phyloP scores from a whole-genome alignment of 371 early-diverging fungal genomes.

The Haplosporangium sp. region DNA sequence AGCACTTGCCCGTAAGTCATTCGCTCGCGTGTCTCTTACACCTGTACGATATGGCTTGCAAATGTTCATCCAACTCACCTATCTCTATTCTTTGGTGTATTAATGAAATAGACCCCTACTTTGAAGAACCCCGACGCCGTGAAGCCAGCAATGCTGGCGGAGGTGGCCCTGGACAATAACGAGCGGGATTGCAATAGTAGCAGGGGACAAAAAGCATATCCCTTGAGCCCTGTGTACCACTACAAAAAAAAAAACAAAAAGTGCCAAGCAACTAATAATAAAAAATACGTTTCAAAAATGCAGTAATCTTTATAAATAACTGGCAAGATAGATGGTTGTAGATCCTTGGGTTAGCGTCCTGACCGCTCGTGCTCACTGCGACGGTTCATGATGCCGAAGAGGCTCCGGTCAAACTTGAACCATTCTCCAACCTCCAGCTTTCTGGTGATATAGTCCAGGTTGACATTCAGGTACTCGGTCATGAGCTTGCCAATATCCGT shows the following conservation, averaged over 20 bases:
- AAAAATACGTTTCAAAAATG: no score
- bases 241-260: neutral
- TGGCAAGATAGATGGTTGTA: no score
- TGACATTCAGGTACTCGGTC: constrained; percentile 67
- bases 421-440: constrained; percentile 45
- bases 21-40: neutral
- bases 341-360: constrained; percentile 17
- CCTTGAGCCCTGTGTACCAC: no score
- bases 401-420: constrained; percentile 18
- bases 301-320: no score
- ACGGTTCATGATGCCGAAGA: neutral
- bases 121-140: constrained; percentile 42
- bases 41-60: no score
- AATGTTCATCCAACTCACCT: no score
- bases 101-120: constrained; percentile 47
- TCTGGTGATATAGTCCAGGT: constrained; percentile 71
- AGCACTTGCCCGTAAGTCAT: constrained; percentile 43
- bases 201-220: no score
- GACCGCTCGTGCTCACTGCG: constrained; percentile 25
- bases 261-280: no score
- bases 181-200: no score
- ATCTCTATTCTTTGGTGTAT: no score
- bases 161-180: constrained; percentile 17
- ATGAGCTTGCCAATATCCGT: constrained; percentile 89
- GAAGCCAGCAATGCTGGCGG: constrained; percentile 24